These are phyloP conservation scores for Entomortierella chlamydospora DNA, from an alignment of 192 early-diverging fungal genomes.

Conservation along the genomic window DNA sequence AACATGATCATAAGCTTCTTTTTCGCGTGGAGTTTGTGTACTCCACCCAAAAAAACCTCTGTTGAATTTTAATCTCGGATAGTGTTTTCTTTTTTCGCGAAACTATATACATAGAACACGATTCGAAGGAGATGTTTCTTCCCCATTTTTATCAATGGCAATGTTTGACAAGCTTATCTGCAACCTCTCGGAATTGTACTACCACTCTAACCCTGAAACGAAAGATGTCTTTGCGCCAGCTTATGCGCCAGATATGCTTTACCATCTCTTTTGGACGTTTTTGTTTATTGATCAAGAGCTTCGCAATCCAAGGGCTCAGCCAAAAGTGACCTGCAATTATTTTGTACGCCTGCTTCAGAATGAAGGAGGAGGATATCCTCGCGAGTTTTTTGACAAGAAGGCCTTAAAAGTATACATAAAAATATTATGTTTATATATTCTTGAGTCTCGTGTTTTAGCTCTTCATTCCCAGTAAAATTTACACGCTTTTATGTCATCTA, in stretches of 20 bases:
- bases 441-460: neutral
- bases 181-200: constrained; percentile 48
- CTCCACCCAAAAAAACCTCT: neutral
- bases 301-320: constrained; percentile 25
- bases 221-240: constrained; percentile 33
- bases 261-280: constrained; percentile 49
- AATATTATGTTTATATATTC: neutral
- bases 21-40: no score
- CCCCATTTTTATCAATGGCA: constrained; percentile 41
- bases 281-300: constrained; percentile 55
- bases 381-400: constrained; percentile 41
- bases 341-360: constrained; percentile 38
- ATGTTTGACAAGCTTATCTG: constrained; percentile 45
- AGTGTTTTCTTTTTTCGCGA: no score
- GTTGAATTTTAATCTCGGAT: no score
- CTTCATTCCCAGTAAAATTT: neutral
- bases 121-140: constrained; percentile 32
- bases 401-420: constrained; percentile 31
- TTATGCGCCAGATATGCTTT: constrained; percentile 25
- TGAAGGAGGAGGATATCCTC: constrained; percentile 44
- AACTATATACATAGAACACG: constrained; percentile 38
- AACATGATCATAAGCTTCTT: no score
- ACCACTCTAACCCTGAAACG: constrained; percentile 48
- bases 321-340: constrained; percentile 48
- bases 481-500: neutral